phyloP scores from a whole-genome alignment of 2,329 filamentous ascomycete genomes.

The Diaporthe vaccinii region DNA sequence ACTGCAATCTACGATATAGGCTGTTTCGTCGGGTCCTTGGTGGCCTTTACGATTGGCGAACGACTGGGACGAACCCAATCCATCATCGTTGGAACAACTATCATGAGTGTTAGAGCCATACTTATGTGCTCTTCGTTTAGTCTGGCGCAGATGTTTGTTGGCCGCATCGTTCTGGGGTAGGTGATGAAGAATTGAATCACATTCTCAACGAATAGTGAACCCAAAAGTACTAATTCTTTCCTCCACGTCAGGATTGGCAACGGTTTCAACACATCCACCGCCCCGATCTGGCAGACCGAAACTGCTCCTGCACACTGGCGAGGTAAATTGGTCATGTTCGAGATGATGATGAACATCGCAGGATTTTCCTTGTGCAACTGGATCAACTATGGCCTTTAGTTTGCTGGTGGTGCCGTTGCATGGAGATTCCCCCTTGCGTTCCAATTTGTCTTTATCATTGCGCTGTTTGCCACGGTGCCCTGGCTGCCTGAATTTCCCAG shows the following conservation, averaged over 20 bases:
- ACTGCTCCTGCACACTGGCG: conserved; percentile 50
- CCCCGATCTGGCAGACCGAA: conserved; percentile 56
- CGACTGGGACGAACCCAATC: conserved; percentile 11
- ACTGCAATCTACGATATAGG: conserved; percentile 31
- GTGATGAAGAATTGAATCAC: no score
- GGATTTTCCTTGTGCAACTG: conserved; percentile 54
- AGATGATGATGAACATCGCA: conserved; percentile 50
- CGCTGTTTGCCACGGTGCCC: conserved; percentile 48
- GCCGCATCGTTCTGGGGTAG: conserved; percentile 40
- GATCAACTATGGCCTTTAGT: conserved; percentile 57
- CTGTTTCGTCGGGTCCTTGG: conserved; percentile 43
- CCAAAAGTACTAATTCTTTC: no score
- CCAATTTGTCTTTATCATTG: conserved; percentile 58
- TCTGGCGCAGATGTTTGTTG: conserved; percentile 48
- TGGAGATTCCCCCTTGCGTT: conserved; percentile 62
- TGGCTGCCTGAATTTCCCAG: conserved; percentile 53
- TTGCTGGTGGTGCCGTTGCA: conserved; percentile 50
- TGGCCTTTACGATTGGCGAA: conserved; percentile 43
- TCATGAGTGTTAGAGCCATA: conserved; percentile 36
- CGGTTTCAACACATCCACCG: conserved; percentile 56
- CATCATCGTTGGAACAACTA: conserved; percentile 6
- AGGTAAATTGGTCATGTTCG: conserved; percentile 51
- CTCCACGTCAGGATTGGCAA: conserved; percentile 56
- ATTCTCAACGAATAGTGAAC: no score
- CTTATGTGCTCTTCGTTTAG: conserved; percentile 40